Base-by-base conservation (phyloP, 495 filamentous ascomycete genomes). In the Aspergillus homomorphus region DNA sequence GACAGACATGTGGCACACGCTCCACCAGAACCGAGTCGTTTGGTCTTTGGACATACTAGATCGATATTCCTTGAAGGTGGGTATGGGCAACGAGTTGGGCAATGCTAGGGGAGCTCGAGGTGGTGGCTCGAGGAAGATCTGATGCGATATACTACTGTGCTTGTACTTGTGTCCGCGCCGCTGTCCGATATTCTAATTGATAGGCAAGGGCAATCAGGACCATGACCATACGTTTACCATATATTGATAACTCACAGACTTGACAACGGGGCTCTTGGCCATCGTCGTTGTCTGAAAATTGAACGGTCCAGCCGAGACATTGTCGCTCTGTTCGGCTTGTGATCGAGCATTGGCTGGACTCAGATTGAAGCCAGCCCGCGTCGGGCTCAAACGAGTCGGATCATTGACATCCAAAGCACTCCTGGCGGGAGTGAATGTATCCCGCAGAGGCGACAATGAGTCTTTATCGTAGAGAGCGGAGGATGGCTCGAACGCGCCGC, bases 151-250 rank as follows among this genome's bases (percentile, higher is more conserved):
- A 66, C 89, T 94, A 69, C 89, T 93, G 77, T 98, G 94, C 62
- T 96, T 96, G 82, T 98, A 98, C 68, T 94, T 92, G 77, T 98
- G 94, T 26, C 94, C 94, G 54, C 92, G 88, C 56, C 94, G 85
- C 71, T 96, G 91, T 61, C 93, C 94, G 64, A 97, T 84, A 59
- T 85, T 87, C 85, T 89, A 67, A 44, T 30, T 46, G 1, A 21
- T 21, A 50, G 19, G 30, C 9, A 56, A 57, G n/a, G 28, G 16
- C 26, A 38, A 48, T 61, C 51, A 69, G 56, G 20, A 60, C 43
- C 44, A 7, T 38, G 33, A 38, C 12, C 33, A 38, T 38, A 38
- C 12, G 33, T 38, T 38, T 38, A 7, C 5, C 15, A 3, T 12
- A 30, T 58, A 57, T 51, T 44, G 33, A 23, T 28, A 10, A 72